phyloP scores from a whole-genome alignment of 495 filamentous ascomycete species.

The Durotheca rogersii region DNA sequence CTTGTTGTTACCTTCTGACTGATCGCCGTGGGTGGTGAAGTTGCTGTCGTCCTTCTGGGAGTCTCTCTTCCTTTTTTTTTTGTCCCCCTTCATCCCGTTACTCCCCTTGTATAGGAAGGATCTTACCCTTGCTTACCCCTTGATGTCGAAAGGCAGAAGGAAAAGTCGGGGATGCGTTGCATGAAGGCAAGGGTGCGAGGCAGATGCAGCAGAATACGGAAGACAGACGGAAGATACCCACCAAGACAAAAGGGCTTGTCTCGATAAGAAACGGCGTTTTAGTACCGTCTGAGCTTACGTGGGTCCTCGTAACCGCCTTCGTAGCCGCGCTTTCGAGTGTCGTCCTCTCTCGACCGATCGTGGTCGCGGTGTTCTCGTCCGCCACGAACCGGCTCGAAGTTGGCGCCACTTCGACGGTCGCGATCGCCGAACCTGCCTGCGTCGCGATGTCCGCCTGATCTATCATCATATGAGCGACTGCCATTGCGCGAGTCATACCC shows the following conservation, averaged over 20 bases:
- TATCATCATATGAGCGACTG: conserved; percentile 63
- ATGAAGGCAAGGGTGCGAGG: conserved; percentile 9
- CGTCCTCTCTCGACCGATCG: conserved; percentile 53
- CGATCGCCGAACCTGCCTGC: conserved; percentile 59
- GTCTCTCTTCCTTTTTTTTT: no score
- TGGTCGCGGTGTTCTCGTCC: conserved; percentile 47
- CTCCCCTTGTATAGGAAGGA: no score
- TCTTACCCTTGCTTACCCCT: conserved; percentile 65
- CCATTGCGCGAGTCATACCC: conserved; percentile 61
- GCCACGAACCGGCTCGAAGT: conserved; percentile 66
- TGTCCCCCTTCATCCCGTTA: no score
- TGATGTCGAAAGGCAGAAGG: conserved; percentile 56
- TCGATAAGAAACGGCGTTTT: conserved; percentile 34
- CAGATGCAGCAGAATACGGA: conserved; percentile 35
- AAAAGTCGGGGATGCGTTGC: conserved; percentile 30
- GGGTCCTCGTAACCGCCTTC: conserved; percentile 77
- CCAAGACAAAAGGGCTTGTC: conserved; percentile 43
- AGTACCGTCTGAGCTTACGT: conserved; percentile 77
- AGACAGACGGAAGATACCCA: conserved; percentile 48
- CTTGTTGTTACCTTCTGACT: conserved; percentile 22
- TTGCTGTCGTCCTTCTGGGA: conserved; percentile 10
- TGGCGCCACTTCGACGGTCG: conserved; percentile 61
- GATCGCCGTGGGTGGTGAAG: conserved; percentile 7
- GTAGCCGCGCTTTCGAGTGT: conserved; percentile 60
- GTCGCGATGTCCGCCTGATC: conserved; percentile 50